Base-by-base conservation (phyloP, 352 stramenopile species). In the Pythium brassicae region DNA sequence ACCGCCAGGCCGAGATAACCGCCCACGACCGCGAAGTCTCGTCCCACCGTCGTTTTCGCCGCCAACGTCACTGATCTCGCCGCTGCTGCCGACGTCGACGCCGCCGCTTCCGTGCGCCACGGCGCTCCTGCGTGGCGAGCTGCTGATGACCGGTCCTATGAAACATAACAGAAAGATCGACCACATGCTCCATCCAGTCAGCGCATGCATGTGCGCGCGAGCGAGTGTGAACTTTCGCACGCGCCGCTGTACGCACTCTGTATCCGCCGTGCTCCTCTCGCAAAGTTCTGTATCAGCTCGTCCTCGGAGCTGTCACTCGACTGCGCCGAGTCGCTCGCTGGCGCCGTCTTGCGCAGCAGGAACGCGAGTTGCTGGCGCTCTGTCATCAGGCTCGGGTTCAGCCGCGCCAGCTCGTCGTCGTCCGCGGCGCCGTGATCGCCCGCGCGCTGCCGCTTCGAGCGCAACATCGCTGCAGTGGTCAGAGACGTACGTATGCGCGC, bases 321-420 rank as follows among this genome's bases (percentile, higher is more conserved):
- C 47, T 62, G 63, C 32, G 23, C 51, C 51, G 60, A 72, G 26
- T 59, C 44, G 29, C 45, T 65, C 20, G 46, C 26, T 22, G 72
- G 78, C 23, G 83, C 83, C 4, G 83, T 92, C 49, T 74, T 79
- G 20, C 83, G 81, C 63, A 94, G 60, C 23, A 94, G 59, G 61
- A 94, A 94, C 54, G 83, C 83, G 48, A 94, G 63, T 59, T 94
- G 83, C 57, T 94, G 83, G 23, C 83, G 74, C 65, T 94, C 83
- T 0, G 83, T 94, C 83, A 94, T 94, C 40, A 88, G 68, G 32
- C 74, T 82, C 53, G 76, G 79, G 61, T 91, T 65, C 52, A 65
- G 54, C 11, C 29, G 59, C 45, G 48, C n/a, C 20, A 54, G 46
- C 20, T 65, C 52, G 37, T 65, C 52, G 37, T 65, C 59, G 53